A percentile compares a stretch with the other conserved stretches of the same genome.
phyloP scores from a whole-genome alignment of 352 stramenopile genomes.

The Saprolegnia diclina region DNA sequence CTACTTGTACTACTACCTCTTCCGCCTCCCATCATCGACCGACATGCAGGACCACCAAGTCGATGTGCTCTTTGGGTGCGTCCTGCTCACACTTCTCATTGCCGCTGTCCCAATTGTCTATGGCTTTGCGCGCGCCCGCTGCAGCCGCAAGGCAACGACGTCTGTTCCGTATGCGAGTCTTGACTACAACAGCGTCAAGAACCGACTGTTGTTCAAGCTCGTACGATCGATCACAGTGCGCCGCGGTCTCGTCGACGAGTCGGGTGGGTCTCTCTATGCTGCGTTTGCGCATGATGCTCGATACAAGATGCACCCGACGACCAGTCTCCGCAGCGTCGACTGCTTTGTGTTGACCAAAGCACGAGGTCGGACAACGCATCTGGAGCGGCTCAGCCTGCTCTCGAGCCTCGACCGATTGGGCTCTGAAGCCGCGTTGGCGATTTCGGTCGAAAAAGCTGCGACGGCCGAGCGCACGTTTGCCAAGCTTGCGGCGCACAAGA shows the following conservation, averaged over 20 bases:
- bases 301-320: not conserved
- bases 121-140: not conserved
- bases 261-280: not conserved
- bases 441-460: too few relatives aligned
- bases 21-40: not conserved
- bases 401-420: too few relatives aligned
- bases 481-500: too few relatives aligned
- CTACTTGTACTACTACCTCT: not conserved
- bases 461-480: too few relatives aligned
- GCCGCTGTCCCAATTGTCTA: not conserved
- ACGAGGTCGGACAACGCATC: too few relatives aligned
- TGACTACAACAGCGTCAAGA: not conserved
- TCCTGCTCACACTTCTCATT: not conserved
- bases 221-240: not conserved
- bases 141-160: not conserved
- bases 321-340: not conserved
- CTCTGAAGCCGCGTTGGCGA: too few relatives aligned
- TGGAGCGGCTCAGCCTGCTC: too few relatives aligned
- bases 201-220: not conserved
- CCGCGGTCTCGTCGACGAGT: not conserved
- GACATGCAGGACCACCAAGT: not conserved
- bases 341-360: not conserved
- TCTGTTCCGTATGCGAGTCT: not conserved
- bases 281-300: not conserved
- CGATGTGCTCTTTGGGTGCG: slow-evolving; percentile 8